Conservation (phyloP, 345 rosid species). For the Murraya koenigii region DNA sequence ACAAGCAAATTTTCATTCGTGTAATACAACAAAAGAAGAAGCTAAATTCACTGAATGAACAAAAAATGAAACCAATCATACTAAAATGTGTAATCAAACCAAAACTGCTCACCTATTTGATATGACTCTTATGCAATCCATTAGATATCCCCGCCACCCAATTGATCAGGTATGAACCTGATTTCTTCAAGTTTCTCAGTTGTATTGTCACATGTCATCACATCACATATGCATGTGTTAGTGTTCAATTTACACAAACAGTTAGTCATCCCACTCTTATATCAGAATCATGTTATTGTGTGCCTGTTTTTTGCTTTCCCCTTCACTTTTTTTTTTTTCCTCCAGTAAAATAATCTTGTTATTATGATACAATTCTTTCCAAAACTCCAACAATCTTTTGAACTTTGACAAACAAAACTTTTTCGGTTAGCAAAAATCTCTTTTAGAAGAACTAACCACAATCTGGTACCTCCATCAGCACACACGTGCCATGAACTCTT, state of each 20-base stretch:
- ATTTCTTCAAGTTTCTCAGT: neutral
- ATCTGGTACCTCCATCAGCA: no score
- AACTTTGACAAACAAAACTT: no score
- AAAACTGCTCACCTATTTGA: neutral
- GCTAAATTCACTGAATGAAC: neutral
- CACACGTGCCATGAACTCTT: no score
- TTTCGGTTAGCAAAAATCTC: no score
- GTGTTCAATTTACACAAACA: conserved; percentile 4
- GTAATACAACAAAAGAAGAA: neutral
- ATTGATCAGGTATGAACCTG: neutral
- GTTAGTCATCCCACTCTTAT: neutral
- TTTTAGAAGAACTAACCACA: no score
- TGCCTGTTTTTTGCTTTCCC: neutral
- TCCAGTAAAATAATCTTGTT: no score
- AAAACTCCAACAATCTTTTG: no score
- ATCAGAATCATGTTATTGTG: neutral
- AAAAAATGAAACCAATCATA: neutral
- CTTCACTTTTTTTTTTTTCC: no score
- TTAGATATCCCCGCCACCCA: neutral
- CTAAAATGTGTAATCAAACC: neutral
- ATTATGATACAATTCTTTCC: no score
- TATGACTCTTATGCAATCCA: neutral
- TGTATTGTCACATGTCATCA: neutral
- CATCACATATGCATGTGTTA: neutral
- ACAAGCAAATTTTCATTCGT: neutral